Evolutionary conservation across 2,329 filamentous ascomycete species (phyloP).

Genomic region (Sporothrix humicola): DNA sequence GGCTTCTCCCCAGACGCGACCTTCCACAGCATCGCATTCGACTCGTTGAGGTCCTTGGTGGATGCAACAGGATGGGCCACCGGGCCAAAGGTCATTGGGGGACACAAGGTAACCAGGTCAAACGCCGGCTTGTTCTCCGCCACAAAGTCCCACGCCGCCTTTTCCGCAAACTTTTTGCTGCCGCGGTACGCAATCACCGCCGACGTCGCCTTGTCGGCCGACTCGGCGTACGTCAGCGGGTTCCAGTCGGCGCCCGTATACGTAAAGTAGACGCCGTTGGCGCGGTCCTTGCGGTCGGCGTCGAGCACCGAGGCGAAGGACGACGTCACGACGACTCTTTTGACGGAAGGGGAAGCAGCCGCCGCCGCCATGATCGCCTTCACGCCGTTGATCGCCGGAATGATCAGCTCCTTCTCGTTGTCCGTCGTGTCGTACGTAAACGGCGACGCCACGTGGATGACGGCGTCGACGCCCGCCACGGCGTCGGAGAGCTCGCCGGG

Average conservation of each 20-base stretch:
- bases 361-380: constrained; percentile 49
- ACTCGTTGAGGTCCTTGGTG: constrained; percentile 32
- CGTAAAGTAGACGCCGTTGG: constrained; percentile 34
- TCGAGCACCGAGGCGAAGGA: constrained; percentile 37
- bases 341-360: constrained; percentile 40
- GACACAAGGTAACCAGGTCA: constrained; percentile 49
- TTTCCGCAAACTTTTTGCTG: constrained; percentile 61
- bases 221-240: constrained; percentile 55
- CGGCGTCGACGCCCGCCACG: constrained; percentile 42
- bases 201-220: constrained; percentile 46
- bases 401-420: constrained; percentile 53
- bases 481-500: constrained; percentile 42
- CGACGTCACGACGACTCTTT: constrained; percentile 42
- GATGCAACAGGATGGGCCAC: constrained; percentile 20
- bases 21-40: constrained; percentile 35
- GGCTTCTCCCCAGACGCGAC: constrained; percentile 37
- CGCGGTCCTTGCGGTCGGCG: constrained; percentile 39
- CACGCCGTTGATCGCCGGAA: constrained; percentile 55
- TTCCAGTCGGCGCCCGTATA: constrained; percentile 61
- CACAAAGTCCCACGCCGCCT: constrained; percentile 60
- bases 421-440: constrained; percentile 50
- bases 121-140: constrained; percentile 50
- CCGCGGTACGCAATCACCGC: constrained; percentile 55
- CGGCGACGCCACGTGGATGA: constrained; percentile 46
- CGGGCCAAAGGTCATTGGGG: constrained; percentile 36